These are phyloP conservation scores for Trichaptum fuscoviolaceum DNA, from an alignment of 768 basidiomycete species.

Conservation along the genomic window DNA sequence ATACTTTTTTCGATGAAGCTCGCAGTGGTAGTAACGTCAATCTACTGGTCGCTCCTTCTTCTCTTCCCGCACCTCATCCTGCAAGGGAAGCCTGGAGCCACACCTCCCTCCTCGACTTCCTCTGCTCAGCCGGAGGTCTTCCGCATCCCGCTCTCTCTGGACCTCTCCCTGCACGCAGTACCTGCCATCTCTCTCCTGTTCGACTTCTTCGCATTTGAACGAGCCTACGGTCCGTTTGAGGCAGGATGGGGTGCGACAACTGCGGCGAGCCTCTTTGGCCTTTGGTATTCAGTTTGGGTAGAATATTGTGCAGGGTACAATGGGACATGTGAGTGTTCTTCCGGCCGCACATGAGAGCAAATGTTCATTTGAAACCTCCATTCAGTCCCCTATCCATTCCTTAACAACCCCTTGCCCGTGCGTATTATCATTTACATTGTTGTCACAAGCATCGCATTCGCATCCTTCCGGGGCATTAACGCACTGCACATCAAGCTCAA, in stretches of 20 bases:
- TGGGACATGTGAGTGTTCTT: constrained; percentile 47
- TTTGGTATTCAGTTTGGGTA: constrained; percentile 58
- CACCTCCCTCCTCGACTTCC: constrained; percentile 24
- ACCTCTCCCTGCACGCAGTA: constrained; percentile 60
- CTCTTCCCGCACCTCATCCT: constrained; percentile 56
- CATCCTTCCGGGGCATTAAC: constrained; percentile 58
- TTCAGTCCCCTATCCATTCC: constrained; percentile 80
- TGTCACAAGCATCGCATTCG: constrained; percentile 44
- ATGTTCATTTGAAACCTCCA: background rate
- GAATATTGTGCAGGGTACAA: constrained; percentile 64
- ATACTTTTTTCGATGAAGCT: constrained; percentile 23
- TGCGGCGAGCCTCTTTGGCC: constrained; percentile 25
- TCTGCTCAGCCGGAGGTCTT: constrained; percentile 21
- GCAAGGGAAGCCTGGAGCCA: constrained; percentile 22
- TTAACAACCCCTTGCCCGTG: constrained; percentile 50
- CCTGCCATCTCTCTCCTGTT: constrained; percentile 53
- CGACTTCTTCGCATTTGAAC: constrained; percentile 68
- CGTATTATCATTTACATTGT: constrained; percentile 57
- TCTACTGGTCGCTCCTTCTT: constrained; percentile 67
- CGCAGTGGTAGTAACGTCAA: constrained; percentile 42
- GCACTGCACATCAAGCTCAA: constrained; percentile 33
- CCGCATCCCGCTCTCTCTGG: constrained; percentile 42
- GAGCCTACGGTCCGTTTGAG: constrained; percentile 38
- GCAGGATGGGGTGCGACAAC: constrained; percentile 28
- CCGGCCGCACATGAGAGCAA: constrained; percentile 5